Conservation (phyloP, 179 eudicot species). For the Actinidia polygama region DNA sequence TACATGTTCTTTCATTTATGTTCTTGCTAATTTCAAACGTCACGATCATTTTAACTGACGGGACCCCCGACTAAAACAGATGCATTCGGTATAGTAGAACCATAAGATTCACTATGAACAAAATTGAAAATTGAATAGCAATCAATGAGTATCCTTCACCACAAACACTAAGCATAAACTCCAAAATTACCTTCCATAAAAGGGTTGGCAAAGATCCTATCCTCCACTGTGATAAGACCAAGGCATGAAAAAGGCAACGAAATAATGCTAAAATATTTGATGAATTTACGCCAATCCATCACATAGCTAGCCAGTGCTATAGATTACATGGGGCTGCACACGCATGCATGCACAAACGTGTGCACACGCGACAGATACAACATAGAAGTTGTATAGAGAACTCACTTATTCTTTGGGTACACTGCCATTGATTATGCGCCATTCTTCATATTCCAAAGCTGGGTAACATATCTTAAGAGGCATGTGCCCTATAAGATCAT, state of each 20-base stretch:
- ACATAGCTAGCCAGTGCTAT: not conserved
- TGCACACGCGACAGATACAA: not conserved
- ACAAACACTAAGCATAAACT: not conserved
- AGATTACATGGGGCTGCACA: not conserved
- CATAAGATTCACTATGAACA: not conserved
- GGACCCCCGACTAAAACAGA: not conserved
- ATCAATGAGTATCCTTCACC: not conserved
- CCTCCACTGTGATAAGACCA: constrained; percentile 98
- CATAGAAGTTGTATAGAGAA: constrained; percentile 10
- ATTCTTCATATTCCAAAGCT: constrained; percentile 81
- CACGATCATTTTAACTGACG: not conserved
- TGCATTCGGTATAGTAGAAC: not conserved
- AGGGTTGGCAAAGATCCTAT: constrained; percentile 95
- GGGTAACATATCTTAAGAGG: constrained; percentile 93
- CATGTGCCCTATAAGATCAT: constrained; percentile 80
- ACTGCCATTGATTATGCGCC: constrained; percentile 94
- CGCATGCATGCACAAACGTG: not conserved
- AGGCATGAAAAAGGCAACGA: constrained; percentile 50
- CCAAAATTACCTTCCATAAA: constrained; percentile 76
- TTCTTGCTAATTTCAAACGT: not conserved
- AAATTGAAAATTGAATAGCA: not conserved
- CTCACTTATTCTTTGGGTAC: constrained; percentile 98
- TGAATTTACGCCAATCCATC: constrained; percentile 1
- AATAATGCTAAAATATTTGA: not conserved
- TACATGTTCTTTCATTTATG: not conserved